Evolutionary conservation across 1,139 yeast species (phyloP).

Genomic region (Yamadazyma buinensis): DNA sequence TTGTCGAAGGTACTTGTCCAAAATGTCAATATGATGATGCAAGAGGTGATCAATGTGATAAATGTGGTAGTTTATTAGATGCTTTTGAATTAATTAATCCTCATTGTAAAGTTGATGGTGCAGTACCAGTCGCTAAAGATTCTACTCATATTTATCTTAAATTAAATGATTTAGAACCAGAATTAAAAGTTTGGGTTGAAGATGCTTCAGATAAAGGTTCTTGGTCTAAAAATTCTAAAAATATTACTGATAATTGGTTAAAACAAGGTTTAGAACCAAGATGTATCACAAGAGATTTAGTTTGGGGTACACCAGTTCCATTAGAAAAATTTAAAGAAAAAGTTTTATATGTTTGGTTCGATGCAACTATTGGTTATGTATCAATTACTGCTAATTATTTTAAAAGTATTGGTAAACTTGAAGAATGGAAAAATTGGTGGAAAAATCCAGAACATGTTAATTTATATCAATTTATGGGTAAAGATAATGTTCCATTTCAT

Average conservation of each 20-base stretch:
- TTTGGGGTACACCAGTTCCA: slow-evolving; percentile 99
- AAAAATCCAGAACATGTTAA: slow-evolving; percentile 78
- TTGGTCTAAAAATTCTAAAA: slow-evolving; percentile 90
- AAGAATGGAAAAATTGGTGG: slow-evolving; percentile 87
- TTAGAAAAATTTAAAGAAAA: slow-evolving; percentile 73
- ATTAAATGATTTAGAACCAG: slow-evolving; percentile 77
- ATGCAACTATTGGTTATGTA: slow-evolving; percentile 94
- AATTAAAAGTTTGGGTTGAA: slow-evolving; percentile 68
- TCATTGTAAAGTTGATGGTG: slow-evolving; percentile 87
- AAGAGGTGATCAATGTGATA: slow-evolving; percentile 98
- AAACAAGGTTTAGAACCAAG: slow-evolving; percentile 91
- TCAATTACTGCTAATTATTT: slow-evolving; percentile 95
- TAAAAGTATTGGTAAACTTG: slow-evolving; percentile 40
- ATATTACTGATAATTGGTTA: slow-evolving; percentile 89
- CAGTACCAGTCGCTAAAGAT: slow-evolving; percentile 72
- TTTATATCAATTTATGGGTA: slow-evolving; percentile 97
- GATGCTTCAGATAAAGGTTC: slow-evolving; percentile 65
- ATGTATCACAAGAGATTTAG: slow-evolving; percentile 93
- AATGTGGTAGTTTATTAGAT: slow-evolving; percentile 84
- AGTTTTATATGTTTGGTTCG: slow-evolving; percentile 97
- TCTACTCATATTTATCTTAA: slow-evolving; percentile 85
- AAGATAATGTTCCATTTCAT: slow-evolving; percentile 98
- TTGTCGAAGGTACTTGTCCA: slow-evolving; percentile 97
- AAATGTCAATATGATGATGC: slow-evolving; percentile 94
- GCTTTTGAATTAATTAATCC: slow-evolving; percentile 93